Conservation (phyloP, 768 basidiomycete genomes). For the Boletus barrowsii region DNA sequence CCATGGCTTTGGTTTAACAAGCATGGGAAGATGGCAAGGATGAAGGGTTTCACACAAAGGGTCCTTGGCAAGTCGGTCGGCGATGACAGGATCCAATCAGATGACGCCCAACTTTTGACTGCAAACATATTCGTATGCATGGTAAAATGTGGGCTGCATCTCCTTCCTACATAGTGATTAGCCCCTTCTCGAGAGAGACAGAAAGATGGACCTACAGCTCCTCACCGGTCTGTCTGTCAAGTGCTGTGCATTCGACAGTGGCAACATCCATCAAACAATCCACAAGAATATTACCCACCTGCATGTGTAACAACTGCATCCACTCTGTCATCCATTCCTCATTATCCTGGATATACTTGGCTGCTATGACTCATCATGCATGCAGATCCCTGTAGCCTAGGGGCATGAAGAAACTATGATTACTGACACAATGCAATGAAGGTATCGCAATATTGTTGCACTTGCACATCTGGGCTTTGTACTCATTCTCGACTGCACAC, state of each 20-base stretch:
- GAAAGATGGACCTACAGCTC: conserved; percentile 45
- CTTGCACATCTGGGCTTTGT: conserved; percentile 79
- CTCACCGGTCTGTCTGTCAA: conserved; percentile 58
- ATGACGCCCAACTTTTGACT: conserved; percentile 93
- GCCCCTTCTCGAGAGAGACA: not conserved
- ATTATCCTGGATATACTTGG: conserved; percentile 59
- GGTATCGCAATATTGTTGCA: conserved; percentile 56
- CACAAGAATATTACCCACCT: conserved; percentile 79
- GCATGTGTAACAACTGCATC: conserved; percentile 73
- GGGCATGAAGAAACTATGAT: conserved; percentile 51
- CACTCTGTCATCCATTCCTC: conserved; percentile 80
- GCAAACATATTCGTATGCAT: conserved; percentile 90
- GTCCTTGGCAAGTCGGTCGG: conserved; percentile 76
- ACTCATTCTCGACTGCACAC: conserved; percentile 84
- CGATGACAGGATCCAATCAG: conserved; percentile 76
- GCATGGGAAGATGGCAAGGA: conserved; percentile 95
- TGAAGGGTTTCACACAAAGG: conserved; percentile 68
- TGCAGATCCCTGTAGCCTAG: conserved; percentile 60
- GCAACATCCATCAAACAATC: conserved; percentile 84
- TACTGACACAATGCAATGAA: conserved; percentile 21
- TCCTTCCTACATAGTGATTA: conserved; percentile 50
- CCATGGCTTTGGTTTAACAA: conserved; percentile 90
- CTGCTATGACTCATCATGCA: conserved; percentile 62
- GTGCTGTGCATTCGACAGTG: conserved; percentile 59
- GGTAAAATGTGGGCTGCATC: conserved; percentile 85